Evolutionary conservation across 1,284 basidiomycete genomes (phyloP), one percentile per base, ranked within the genome.

Genomic region (Earliella scabrosa): DNA sequence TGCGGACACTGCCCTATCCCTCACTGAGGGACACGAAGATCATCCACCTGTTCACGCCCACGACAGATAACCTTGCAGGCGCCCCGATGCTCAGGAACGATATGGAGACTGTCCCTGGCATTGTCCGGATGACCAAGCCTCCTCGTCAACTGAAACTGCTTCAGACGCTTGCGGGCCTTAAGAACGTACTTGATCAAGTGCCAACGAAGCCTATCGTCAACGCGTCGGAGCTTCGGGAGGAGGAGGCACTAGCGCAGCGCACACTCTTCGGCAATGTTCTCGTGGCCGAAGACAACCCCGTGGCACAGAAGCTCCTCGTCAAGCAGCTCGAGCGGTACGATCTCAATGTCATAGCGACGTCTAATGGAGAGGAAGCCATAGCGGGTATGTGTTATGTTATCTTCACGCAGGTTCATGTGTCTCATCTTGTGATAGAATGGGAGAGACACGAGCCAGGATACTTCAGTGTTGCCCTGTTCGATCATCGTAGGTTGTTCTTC

Each of bases 211-310:
- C 68, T 48, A 71, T 75, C 14, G 61, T 71, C 18, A 74, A 75
- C 8, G 74, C 75, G 35, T 66, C 77, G 1, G 76, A 75, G 57
- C 72, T 79, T 2, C 71, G 77, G 14, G 82, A 83, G 45, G 79
- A 81, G 46, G 60, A 79, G 11, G 65, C 75, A 3, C 67, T 75
- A 36, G 74, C 77, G 3, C 79, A 79, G 47, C 75, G 85, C 24
- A 86, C 81, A 3, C 71, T 87, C 4, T 85, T 73, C 62, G 86
- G 87, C 16, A 87, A 86, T 61, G 81, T 88, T 5, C 76, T 90
- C 9, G 78, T 90, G 16, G 87, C 87, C 11, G 87, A 90, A 80
- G 87, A 89, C 63, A 89, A 89, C 63, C 80, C 82, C 3, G 82
- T 89, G 14, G 85, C 86, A 1, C 86, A 85, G 65, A 81, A 83